Base-by-base conservation (phyloP, 306 rosid genomes). In the Arachis stenosperma region DNA sequence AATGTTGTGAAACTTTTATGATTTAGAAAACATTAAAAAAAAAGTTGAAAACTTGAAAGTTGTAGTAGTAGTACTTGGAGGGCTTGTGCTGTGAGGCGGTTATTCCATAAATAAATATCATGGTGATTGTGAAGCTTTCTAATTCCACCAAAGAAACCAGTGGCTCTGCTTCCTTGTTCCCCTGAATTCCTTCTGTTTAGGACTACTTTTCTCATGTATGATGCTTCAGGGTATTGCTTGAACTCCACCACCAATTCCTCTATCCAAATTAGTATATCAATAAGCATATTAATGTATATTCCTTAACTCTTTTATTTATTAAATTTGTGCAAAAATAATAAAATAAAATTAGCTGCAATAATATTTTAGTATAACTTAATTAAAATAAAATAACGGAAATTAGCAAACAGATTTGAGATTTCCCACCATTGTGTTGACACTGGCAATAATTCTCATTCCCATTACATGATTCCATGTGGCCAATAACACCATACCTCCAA, bases 401-500 rank as follows among this genome's bases (percentile, higher is more conserved):
- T 8, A 46, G 8, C 55, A 50, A 50, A 11, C 2, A 50, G 15
- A 50, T 13, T 54, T 54, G 5, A 50, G 15, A 50, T 13, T 15
- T 54, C 59, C 74, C 53, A 89, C 96, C 90, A 65, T 65, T 82
- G 43, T 11, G 7, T 9, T 69, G 74, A 55, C 96, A 89, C 27
- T 15, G 54, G 75, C 96, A 89, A 75, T 52, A 70, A 72, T 42
- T 72, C 59, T 30, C 75, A 50, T 71, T 61, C 68, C 76, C 76
- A 37, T 85, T 73, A 15, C 92, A 89, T 3, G 70, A 17, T 30
- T 84, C 80, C 75, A 85, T 74, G 81, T 87, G 96, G 61, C 82
- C 86, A 70, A 89, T 69, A n/a, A 80, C 78, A 10, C 83, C 88
- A 33, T 84, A 85, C 83, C 89, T 82, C 96, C 96, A 89, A 50